These are phyloP conservation scores for Skeletonema marinoi DNA, from an alignment of 108 stramenopile genomes.

Conservation along the genomic window DNA sequence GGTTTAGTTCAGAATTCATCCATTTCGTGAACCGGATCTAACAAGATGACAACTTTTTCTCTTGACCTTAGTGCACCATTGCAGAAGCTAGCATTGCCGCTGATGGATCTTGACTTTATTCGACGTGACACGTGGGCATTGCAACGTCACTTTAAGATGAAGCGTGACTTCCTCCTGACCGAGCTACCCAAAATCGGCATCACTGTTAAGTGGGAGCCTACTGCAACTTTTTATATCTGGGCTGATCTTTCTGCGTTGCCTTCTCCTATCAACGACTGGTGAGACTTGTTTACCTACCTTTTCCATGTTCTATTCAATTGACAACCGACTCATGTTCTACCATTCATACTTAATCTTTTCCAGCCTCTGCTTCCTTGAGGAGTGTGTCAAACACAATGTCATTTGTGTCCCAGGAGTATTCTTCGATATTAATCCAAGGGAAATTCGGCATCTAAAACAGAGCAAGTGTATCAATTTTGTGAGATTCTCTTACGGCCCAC, in stretches of 20 bases:
- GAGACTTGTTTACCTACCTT: neutral
- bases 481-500: slow-evolving; percentile 49
- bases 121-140: slow-evolving; percentile 49
- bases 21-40: neutral
- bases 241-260: slow-evolving; percentile 38
- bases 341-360: neutral
- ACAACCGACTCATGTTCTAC: neutral
- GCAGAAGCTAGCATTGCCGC: slow-evolving; percentile 44
- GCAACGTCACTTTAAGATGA: slow-evolving; percentile 40
- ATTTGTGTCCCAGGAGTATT: slow-evolving; percentile 56
- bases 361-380: slow-evolving; percentile 47
- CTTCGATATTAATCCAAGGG: slow-evolving; percentile 48
- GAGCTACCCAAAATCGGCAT: slow-evolving; percentile 37
- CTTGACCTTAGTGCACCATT: slow-evolving; percentile 25
- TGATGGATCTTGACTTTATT: slow-evolving; percentile 23
- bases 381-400: slow-evolving; percentile 48
- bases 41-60: neutral
- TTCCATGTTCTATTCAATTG: neutral
- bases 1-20: neutral
- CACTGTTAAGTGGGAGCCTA: slow-evolving; percentile 40
- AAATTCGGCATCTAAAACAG: slow-evolving; percentile 16
- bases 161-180: slow-evolving; percentile 36
- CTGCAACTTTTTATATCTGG: slow-evolving; percentile 55
- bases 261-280: slow-evolving; percentile 20
- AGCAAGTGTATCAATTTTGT: slow-evolving; percentile 44